A percentile compares a stretch with the other conserved stretches of the same genome.
Conservation (phyloP, 352 stramenopile species). For the Globisporangium canariense region DNA sequence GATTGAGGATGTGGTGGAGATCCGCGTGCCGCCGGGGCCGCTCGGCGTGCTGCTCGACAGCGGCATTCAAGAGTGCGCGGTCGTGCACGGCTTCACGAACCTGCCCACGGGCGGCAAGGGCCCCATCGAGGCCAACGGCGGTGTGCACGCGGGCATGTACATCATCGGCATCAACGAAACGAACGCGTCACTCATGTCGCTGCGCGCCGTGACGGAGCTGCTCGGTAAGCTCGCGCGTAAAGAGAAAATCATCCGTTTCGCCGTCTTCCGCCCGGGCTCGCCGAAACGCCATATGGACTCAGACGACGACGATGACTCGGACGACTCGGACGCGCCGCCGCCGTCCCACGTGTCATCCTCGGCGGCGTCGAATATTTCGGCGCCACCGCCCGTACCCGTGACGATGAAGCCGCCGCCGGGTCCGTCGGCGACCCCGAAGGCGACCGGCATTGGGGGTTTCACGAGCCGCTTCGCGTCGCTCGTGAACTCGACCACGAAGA, state of each 20-base stretch:
- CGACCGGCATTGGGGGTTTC: conserved; percentile 28
- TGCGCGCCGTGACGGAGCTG: conserved; percentile 64
- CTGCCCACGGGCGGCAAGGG: conserved; percentile 55
- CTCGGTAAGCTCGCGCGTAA: conserved; percentile 72
- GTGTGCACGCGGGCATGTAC: conserved; percentile 77
- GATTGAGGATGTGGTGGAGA: conserved; percentile 74
- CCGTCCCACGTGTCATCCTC: conserved; percentile 28
- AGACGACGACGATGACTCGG: conserved; percentile 45
- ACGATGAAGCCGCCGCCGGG: conserved; percentile 22
- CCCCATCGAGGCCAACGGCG: conserved; percentile 56
- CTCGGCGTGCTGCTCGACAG: conserved; percentile 75
- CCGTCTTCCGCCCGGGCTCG: conserved; percentile 58
- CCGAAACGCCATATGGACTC: conserved; percentile 39
- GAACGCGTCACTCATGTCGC: conserved; percentile 80
- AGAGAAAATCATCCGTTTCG: conserved; percentile 80
- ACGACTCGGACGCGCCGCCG: conserved; percentile 38
- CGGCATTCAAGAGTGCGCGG: conserved; percentile 71
- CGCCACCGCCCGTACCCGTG: conserved; percentile 34
- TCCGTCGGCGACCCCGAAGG: conserved; percentile 16
- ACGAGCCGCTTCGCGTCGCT: conserved; percentile 62
- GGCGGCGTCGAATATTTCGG: conserved; percentile 17
- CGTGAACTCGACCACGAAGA: conserved; percentile 51
- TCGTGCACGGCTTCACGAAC: conserved; percentile 80
- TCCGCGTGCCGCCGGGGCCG: conserved; percentile 64
- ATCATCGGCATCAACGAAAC: conserved; percentile 87